A percentile compares a stretch with the other conserved stretches of the same genome.
Evolutionary conservation across 768 basidiomycete species (phyloP).

Genomic region (Kwoniella dendrophila): DNA sequence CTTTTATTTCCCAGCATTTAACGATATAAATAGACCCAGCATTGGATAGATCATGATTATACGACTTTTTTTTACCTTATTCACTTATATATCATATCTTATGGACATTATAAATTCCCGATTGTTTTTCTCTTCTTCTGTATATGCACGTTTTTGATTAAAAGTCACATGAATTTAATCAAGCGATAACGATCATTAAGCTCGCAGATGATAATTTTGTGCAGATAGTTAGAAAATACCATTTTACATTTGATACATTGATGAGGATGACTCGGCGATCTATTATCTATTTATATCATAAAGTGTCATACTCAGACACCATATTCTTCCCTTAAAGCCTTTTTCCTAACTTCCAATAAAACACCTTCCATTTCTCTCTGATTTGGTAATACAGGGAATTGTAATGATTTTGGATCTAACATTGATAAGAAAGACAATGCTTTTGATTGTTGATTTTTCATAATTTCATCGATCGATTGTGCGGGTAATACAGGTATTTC

Average conservation of each 20-base stretch:
- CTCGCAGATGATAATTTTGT: too few species aligned
- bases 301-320: too few species aligned
- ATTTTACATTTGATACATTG: too few species aligned
- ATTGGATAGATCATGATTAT: neutral
- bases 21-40: too few species aligned
- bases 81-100: neutral
- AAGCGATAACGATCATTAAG: too few species aligned
- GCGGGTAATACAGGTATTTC: constrained; percentile 56
- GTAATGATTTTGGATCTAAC: constrained; percentile 69
- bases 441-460: constrained; percentile 23
- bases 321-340: constrained; percentile 79
- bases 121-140: neutral
- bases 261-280: too few species aligned
- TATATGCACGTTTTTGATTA: constrained; percentile 8
- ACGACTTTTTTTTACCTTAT: neutral
- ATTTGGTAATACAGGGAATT: constrained; percentile 75
- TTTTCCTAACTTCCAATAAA: constrained; percentile 74
- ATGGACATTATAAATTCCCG: neutral
- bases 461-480: constrained; percentile 16
- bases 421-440: constrained; percentile 64
- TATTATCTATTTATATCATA: too few species aligned
- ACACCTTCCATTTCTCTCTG: constrained; percentile 76
- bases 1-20: too few species aligned
- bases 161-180: too few species aligned
- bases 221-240: too few species aligned